Conservation (phyloP, 306 rosid genomes). For the Acacia confusa region DNA sequence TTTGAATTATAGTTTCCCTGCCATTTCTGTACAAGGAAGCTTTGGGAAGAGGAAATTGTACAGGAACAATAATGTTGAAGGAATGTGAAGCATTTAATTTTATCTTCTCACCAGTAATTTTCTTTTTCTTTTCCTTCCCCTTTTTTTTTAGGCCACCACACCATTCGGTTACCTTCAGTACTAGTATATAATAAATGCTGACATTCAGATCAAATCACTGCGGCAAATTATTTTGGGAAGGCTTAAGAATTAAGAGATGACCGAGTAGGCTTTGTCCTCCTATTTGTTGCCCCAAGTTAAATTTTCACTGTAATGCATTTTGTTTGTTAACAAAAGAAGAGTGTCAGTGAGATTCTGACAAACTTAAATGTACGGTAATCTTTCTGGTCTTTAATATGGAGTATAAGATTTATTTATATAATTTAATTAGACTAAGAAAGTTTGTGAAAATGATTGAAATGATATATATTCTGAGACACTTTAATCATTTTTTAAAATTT, state of each 20-base stretch:
- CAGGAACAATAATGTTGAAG: neutral
- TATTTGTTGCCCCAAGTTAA: neutral
- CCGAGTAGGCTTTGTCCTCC: neutral
- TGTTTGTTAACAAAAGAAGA: neutral
- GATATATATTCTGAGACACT: no score
- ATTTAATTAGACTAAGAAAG: no score
- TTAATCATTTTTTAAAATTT: no score
- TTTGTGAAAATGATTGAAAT: no score
- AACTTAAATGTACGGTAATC: neutral
- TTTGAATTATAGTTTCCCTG: conserved; percentile 47
- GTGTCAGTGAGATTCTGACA: neutral
- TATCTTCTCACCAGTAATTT: neutral
- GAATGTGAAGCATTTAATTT: neutral
- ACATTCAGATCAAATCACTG: neutral
- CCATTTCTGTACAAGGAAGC: neutral
- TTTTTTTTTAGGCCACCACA: neutral
- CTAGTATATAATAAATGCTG: neutral
- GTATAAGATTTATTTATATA: no score
- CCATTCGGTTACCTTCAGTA: neutral
- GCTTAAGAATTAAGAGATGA: neutral
- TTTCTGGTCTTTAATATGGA: fast-evolving
- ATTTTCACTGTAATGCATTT: neutral
- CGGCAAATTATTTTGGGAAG: neutral
- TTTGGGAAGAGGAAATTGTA: conserved; percentile 2
- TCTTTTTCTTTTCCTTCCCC: neutral